Evolutionary conservation across 768 basidiomycete genomes (phyloP), one percentile per base, ranked within the genome.

Genomic region (Crassisporium funariophilum): DNA sequence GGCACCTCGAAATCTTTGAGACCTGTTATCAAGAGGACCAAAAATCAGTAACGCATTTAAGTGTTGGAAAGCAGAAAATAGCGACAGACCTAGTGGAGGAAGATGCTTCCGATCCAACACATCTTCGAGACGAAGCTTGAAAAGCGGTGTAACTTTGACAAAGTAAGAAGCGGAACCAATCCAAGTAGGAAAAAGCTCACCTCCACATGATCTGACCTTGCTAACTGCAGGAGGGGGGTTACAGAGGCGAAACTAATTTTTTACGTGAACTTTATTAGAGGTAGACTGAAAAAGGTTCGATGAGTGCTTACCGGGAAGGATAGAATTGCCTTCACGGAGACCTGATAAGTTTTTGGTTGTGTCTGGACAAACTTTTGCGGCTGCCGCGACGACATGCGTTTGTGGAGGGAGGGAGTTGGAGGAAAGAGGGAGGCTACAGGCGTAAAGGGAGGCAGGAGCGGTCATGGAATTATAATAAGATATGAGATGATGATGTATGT

Each of bases 71-170:
- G 10, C n/a, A 31, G n/a, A 5, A 31, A 3, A 11, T 31, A 5
- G 2, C n/a, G 35, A 59, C 66, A 20, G 25, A 80, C 81, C 87
- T 9, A 91, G 76, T 5, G 89, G 89, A 0, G 89, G 89, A 0
- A 91, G 75, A 62, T 91, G 88, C 46, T 82, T 84, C 51, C 86
- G 75, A 39, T 87, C 77, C 47, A 91, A 72, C 2, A 91, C 77
- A 61, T 91, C 89, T 35, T 89, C 85, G 17, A 91, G 74, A 20
- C 76, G 75, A 49, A 91, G 77, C 46, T 82, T 68, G 56, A 84
- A 77, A 27, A 86, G 64, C 6, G 88, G 87, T 0, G 84, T 86
- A 33, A 88, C 78, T 79, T 41, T 61, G 55, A 40, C 22, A 13
- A 17, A 31, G 49, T 44, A 48, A 46, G 39, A 50, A 37, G 25